Evolutionary conservation across 371 early-diverging fungal species (phyloP).

Genomic region (Haplosporangium sp.): DNA sequence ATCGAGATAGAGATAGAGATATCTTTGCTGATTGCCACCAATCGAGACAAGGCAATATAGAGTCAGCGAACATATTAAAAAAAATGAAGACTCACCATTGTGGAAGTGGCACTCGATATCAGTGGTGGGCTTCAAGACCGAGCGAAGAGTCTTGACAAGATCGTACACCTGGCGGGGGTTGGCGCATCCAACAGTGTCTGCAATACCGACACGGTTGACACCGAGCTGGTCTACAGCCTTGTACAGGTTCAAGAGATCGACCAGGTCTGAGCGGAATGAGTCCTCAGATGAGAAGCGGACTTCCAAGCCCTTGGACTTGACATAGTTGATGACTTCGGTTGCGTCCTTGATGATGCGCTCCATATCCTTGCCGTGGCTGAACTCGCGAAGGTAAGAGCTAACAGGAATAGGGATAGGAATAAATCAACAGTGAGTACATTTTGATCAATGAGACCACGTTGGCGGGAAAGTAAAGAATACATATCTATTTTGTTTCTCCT

Average conservation of each 20-base stretch:
- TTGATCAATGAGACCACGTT: neutral
- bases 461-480: neutral
- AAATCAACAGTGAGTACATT: neutral
- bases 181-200: slow-evolving; percentile 98
- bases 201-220: slow-evolving; percentile 97
- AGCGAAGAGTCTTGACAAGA: slow-evolving; percentile 92
- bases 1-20: slow-evolving; percentile 8
- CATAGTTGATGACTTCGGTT: slow-evolving; percentile 92
- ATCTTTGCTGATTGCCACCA: neutral
- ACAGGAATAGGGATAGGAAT: neutral
- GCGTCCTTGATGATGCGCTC: slow-evolving; percentile 93
- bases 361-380: slow-evolving; percentile 98
- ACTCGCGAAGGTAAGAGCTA: slow-evolving; percentile 87
- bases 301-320: slow-evolving; percentile 94
- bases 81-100: slow-evolving; percentile 62
- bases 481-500: neutral
- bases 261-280: slow-evolving; percentile 95
- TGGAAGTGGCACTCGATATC: slow-evolving; percentile 99
- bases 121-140: slow-evolving; percentile 86
- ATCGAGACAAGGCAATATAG: neutral
- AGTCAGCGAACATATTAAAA: neutral
- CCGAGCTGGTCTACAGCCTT: slow-evolving; percentile 92
- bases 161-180: slow-evolving; percentile 98
- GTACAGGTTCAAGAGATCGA: slow-evolving; percentile 94
- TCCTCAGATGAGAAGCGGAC: slow-evolving; percentile 98